Evolutionary conservation across 345 rosid genomes (phyloP).

Genomic region (Punica granatum): DNA sequence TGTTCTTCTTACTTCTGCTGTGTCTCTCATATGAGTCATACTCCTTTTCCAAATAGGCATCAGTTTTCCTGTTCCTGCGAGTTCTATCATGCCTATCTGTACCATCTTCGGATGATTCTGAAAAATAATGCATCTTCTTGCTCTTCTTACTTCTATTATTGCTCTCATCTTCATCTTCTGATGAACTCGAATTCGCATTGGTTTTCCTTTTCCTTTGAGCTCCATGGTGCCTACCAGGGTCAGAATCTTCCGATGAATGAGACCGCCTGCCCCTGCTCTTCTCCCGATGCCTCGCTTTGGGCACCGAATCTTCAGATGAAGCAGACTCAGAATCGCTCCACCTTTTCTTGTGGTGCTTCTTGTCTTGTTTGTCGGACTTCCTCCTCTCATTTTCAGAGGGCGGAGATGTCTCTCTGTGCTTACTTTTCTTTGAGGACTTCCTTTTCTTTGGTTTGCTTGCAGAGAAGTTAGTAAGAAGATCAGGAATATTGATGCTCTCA

Average conservation of each 20-base stretch:
- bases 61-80: slow-evolving; percentile 23
- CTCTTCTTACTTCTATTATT: neutral
- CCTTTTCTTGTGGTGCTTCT: slow-evolving; percentile 29
- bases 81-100: slow-evolving; percentile 16
- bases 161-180: slow-evolving; percentile 20
- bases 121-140: slow-evolving; percentile 9
- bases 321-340: slow-evolving; percentile 26
- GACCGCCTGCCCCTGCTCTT: slow-evolving; percentile 30
- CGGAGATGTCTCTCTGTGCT: slow-evolving; percentile 35
- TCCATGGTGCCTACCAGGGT: slow-evolving; percentile 19
- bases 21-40: slow-evolving; percentile 7
- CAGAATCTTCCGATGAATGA: slow-evolving; percentile 20
- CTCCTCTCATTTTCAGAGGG: slow-evolving; percentile 24
- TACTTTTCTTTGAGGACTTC: slow-evolving; percentile 41
- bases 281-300: slow-evolving; percentile 18
- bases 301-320: slow-evolving; percentile 30
- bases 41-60: slow-evolving; percentile 9
- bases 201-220: slow-evolving; percentile 22
- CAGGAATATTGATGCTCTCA: slow-evolving; percentile 37
- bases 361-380: slow-evolving; percentile 34
- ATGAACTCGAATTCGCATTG: slow-evolving; percentile 16
- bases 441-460: slow-evolving; percentile 35
- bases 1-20: neutral
- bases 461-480: slow-evolving; percentile 42
- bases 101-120: slow-evolving; percentile 23